These are phyloP conservation scores for Harringtonia lauricola DNA, from an alignment of 2,329 filamentous ascomycete species.

Conservation along the genomic window DNA sequence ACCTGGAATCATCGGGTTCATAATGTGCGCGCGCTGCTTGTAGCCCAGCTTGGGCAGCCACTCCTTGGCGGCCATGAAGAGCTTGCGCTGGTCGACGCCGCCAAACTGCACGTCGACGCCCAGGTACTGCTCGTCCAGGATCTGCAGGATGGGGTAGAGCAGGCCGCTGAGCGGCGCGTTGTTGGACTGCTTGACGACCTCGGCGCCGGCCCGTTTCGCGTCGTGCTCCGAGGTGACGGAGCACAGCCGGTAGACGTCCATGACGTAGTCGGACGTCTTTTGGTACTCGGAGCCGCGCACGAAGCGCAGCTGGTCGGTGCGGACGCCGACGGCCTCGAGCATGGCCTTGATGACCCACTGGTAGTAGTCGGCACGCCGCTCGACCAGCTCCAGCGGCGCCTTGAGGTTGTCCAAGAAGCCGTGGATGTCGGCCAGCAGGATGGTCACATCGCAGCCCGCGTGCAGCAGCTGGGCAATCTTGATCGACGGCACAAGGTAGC, in stretches of 20 bases:
- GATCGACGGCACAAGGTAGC: constrained; percentile 79
- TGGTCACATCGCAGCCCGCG: constrained; percentile 71
- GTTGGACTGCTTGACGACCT: constrained; percentile 85
- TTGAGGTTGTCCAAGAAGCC: constrained; percentile 78
- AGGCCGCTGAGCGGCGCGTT: constrained; percentile 65
- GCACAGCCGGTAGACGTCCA: constrained; percentile 76
- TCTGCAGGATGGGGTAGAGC: constrained; percentile 80
- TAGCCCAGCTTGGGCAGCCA: constrained; percentile 80
- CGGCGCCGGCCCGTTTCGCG: constrained; percentile 81
- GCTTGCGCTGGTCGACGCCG: constrained; percentile 73
- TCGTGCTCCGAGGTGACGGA: constrained; percentile 65
- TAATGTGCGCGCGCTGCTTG: constrained; percentile 40
- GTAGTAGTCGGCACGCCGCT: constrained; percentile 77
- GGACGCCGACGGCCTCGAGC: constrained; percentile 66
- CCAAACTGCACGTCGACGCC: constrained; percentile 84
- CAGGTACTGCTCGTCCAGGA: constrained; percentile 82
- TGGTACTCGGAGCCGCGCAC: constrained; percentile 81
- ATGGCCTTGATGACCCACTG: constrained; percentile 61
- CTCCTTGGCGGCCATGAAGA: constrained; percentile 78
- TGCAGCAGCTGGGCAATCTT: constrained; percentile 83
- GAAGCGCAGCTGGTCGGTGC: constrained; percentile 69
- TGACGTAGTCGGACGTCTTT: constrained; percentile 59
- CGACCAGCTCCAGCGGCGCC: constrained; percentile 79
- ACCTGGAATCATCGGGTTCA: constrained; percentile 73
- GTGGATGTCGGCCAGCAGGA: constrained; percentile 65